phyloP scores from a whole-genome alignment of 2,329 filamentous ascomycete genomes.

The Sporothrix inflata region DNA sequence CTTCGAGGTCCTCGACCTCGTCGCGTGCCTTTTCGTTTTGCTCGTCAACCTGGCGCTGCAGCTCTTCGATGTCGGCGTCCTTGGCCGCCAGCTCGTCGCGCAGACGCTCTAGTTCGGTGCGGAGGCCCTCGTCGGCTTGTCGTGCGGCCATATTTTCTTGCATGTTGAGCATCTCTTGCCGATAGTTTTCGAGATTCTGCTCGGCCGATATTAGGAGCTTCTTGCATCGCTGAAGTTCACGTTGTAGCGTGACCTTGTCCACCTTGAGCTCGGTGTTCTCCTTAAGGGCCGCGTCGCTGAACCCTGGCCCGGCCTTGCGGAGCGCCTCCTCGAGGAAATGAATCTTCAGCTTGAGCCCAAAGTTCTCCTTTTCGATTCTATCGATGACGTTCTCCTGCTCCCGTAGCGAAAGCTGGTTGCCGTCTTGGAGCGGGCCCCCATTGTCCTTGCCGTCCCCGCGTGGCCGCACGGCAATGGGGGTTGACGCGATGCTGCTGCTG shows the following conservation, averaged over 20 bases:
- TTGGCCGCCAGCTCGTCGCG: slow-evolving; percentile 60
- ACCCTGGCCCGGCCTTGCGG: slow-evolving; percentile 83
- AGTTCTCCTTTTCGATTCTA: slow-evolving; percentile 97
- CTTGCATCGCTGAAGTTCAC: slow-evolving; percentile 82
- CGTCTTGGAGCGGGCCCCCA: slow-evolving; percentile 75
- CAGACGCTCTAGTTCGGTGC: slow-evolving; percentile 62
- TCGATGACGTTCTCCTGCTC: slow-evolving; percentile 97
- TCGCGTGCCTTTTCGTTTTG: slow-evolving; percentile 70
- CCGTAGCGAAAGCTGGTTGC: slow-evolving; percentile 86
- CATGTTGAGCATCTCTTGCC: slow-evolving; percentile 78
- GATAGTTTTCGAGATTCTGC: slow-evolving; percentile 81
- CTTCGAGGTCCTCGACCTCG: slow-evolving; percentile 75
- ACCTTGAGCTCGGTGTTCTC: slow-evolving; percentile 98
- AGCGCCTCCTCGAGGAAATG: slow-evolving; percentile 94
- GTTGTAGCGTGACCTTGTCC: slow-evolving; percentile 84
- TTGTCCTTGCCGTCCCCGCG: slow-evolving; percentile 59
- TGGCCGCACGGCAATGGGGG: slow-evolving; percentile 73
- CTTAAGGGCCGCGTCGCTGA: slow-evolving; percentile 83
- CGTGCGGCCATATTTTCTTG: slow-evolving; percentile 80
- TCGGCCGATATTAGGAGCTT: slow-evolving; percentile 83
- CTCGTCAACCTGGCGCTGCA: slow-evolving; percentile 62
- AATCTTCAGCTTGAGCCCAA: slow-evolving; percentile 93
- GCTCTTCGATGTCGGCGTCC: slow-evolving; percentile 62
- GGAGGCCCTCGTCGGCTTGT: slow-evolving; percentile 71
- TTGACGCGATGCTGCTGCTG: slow-evolving; percentile 80